Evolutionary conservation across 805 yeast genomes (phyloP).

Genomic region (Babjeviella inositovora): DNA sequence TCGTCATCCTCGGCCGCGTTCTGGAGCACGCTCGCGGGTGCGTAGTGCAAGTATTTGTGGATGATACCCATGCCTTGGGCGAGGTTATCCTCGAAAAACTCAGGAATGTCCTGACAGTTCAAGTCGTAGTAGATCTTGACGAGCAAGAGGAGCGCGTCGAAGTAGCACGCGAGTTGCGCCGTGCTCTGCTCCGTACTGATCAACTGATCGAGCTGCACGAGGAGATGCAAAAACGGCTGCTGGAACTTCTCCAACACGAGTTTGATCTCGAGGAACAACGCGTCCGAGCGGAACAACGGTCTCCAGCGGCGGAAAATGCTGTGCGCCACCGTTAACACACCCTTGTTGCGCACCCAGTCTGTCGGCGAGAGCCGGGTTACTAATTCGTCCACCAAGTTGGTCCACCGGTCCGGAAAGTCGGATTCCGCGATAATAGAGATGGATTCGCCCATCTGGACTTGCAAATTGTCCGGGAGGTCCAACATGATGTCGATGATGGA

Average conservation of each 20-base stretch:
- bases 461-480: slow-evolving; percentile 54
- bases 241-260: slow-evolving; percentile 76
- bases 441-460: slow-evolving; percentile 90
- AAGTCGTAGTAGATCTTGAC: slow-evolving; percentile 81
- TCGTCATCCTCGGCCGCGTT: slow-evolving; percentile 52
- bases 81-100: slow-evolving; percentile 88
- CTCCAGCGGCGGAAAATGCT: slow-evolving; percentile 96
- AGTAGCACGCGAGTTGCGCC: slow-evolving; percentile 33
- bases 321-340: slow-evolving; percentile 84
- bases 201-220: slow-evolving; percentile 49
- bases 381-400: slow-evolving; percentile 55
- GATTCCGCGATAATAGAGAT: slow-evolving; percentile 86
- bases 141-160: slow-evolving; percentile 57
- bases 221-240: slow-evolving; percentile 58
- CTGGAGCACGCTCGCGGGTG: slow-evolving; percentile 33
- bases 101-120: slow-evolving; percentile 97
- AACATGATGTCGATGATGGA: slow-evolving; percentile 85
- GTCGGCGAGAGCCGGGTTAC: slow-evolving; percentile 45
- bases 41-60: slow-evolving; percentile 66
- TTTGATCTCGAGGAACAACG: slow-evolving; percentile 71
- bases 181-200: slow-evolving; percentile 32
- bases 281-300: slow-evolving; percentile 85
- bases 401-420: slow-evolving; percentile 92
- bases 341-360: slow-evolving; percentile 66
- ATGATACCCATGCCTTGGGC: slow-evolving; percentile 61